Evolutionary conservation across 768 basidiomycete genomes (phyloP), one percentile per base, ranked within the genome.

Genomic region (Mycena kentingensis): DNA sequence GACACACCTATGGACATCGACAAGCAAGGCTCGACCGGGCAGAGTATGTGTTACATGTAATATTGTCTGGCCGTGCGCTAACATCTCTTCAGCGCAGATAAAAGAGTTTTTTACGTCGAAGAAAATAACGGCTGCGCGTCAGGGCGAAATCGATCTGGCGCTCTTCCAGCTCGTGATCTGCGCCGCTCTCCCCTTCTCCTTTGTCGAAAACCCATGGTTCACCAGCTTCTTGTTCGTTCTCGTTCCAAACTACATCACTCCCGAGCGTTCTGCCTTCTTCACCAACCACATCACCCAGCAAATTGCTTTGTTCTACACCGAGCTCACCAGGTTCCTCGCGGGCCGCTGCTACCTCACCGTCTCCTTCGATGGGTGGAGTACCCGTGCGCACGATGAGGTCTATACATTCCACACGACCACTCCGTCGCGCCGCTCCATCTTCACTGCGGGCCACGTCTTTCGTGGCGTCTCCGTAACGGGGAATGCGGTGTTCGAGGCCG

Each of bases 381-480:
- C 51, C 3, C 51, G 37, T 7, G 51, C 51, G 11, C 32, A 46
- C 4, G 64, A 68, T 31, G 65, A 68, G 39, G 43, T 68, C 11
- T 67, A 68, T 46, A 68, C 67, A 13, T 58, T 67, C 18, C 64
- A 67, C 49, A 58, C 57, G 3, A 65, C 64, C 7, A 57, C 62
- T 2, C 58, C 63, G n/a, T 57, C 48, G 15, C 57, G 64, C 1
- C 57, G 63, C 0, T 67, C 66, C 13, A 62, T 67, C 37, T 57
- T 69, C 29, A 60, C 59, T 0, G 49, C 55, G 47, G 67, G 65
- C 0, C 60, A 60, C 37, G 59, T 67, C 29, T 64, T 69, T 28
- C 61, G 55, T 12, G 66, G 67, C 26, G 35, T 58, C 13, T 66
- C 64, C 0, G 63, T 66, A 0, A 66, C 63, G 8, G 64, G 63